phyloP scores from a whole-genome alignment of 2,329 filamentous ascomycete genomes.

The Cordyceps tenuipes region DNA sequence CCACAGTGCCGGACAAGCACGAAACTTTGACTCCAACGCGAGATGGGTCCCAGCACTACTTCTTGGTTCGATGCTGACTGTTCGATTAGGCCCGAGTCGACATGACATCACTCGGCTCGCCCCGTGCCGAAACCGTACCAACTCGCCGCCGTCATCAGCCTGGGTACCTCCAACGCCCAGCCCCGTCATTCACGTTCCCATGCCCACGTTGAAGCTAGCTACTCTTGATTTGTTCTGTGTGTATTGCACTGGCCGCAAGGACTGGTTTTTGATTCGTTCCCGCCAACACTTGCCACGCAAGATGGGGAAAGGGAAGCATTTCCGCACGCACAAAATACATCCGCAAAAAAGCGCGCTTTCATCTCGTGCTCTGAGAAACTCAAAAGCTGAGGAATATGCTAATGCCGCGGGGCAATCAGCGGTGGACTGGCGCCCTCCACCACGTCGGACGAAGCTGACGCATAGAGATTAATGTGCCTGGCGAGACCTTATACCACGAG shows the following conservation, averaged over 20 bases:
- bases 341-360: slow-evolving; percentile 78
- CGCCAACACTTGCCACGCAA: slow-evolving; percentile 26
- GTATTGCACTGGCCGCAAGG: slow-evolving; percentile 76
- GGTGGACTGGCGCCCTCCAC: slow-evolving; percentile 41
- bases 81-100: neutral
- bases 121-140: neutral
- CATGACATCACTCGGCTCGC: neutral
- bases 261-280: slow-evolving; percentile 94
- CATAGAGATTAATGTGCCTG: slow-evolving; percentile 49
- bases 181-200: neutral
- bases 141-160: neutral
- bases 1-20: slow-evolving; percentile 63
- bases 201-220: neutral
- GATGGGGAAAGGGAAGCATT: slow-evolving; percentile 52
- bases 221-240: slow-evolving; percentile 57
- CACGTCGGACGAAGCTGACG: slow-evolving; percentile 34
- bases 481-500: slow-evolving; percentile 39
- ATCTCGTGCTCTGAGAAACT: slow-evolving; percentile 40
- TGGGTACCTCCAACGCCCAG: neutral
- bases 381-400: slow-evolving; percentile 37
- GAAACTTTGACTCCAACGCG: slow-evolving; percentile 88
- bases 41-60: slow-evolving; percentile 67
- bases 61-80: slow-evolving; percentile 17
- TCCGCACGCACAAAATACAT: slow-evolving; percentile 85
- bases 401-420: slow-evolving; percentile 22